Evolutionary conservation across 1,139 yeast genomes (phyloP).

Genomic region (Protomyces macrosporus): DNA sequence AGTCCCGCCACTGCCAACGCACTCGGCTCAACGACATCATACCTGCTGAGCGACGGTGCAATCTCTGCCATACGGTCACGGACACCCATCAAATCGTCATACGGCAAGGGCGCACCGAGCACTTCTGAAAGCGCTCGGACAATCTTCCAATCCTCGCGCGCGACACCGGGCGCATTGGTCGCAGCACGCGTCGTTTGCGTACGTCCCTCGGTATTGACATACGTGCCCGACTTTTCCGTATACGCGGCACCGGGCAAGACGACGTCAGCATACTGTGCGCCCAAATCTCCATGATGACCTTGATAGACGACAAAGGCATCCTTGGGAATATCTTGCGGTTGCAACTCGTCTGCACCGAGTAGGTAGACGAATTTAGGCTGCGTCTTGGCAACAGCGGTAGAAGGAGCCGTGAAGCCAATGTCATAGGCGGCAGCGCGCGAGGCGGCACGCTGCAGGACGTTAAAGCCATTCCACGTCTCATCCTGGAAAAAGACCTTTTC

Average conservation of each 20-base stretch:
- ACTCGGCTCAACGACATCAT: slow-evolving; percentile 68
- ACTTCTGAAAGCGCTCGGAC: slow-evolving; percentile 79
- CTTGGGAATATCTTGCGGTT: slow-evolving; percentile 64
- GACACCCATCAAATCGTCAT: slow-evolving; percentile 66
- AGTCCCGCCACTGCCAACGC: slow-evolving; percentile 61
- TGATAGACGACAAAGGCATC: slow-evolving; percentile 87
- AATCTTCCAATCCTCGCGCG: slow-evolving; percentile 91
- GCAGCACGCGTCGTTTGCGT: slow-evolving; percentile 83
- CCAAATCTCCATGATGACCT: slow-evolving; percentile 89
- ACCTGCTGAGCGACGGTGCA: slow-evolving; percentile 76
- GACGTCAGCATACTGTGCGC: slow-evolving; percentile 85
- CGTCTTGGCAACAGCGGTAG: slow-evolving; percentile 47
- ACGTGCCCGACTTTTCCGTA: slow-evolving; percentile 85
- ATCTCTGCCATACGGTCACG: slow-evolving; percentile 68
- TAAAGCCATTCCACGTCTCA: slow-evolving; percentile 77
- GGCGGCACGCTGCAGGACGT: slow-evolving; percentile 79
- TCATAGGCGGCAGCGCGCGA: slow-evolving; percentile 83
- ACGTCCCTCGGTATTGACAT: slow-evolving; percentile 86
- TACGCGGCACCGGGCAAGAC: slow-evolving; percentile 83
- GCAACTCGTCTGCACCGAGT: slow-evolving; percentile 78
- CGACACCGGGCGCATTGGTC: slow-evolving; percentile 83
- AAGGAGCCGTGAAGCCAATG: slow-evolving; percentile 64
- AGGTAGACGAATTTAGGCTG: slow-evolving; percentile 73
- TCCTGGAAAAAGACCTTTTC: slow-evolving; percentile 53
- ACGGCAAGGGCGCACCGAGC: slow-evolving; percentile 64